phyloP scores from a whole-genome alignment of 2,329 filamentous ascomycete species.

The Lachnum nothofagi region DNA sequence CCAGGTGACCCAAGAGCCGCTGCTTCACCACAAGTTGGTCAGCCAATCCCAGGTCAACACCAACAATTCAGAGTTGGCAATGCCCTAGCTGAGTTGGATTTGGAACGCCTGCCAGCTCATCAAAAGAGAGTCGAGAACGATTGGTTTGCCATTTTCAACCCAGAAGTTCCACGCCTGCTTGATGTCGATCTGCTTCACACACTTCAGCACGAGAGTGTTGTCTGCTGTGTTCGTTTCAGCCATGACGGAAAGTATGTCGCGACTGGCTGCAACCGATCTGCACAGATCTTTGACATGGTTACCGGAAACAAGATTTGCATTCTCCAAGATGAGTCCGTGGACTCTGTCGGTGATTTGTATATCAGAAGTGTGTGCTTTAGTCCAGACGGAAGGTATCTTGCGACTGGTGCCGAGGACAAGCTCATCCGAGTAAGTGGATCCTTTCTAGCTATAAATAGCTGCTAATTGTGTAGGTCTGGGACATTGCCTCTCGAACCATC shows the following conservation, averaged over 20 bases:
- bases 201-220: constrained; percentile 87
- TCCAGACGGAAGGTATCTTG: constrained; percentile 87
- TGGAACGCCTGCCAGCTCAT: constrained; percentile 76
- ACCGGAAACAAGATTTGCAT: constrained; percentile 84
- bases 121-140: constrained; percentile 85
- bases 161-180: constrained; percentile 77
- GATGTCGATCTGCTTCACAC: constrained; percentile 95
- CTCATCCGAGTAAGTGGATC: constrained; percentile 78
- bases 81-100: constrained; percentile 78
- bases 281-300: constrained; percentile 95
- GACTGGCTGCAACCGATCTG: constrained; percentile 95
- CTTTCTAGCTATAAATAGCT: too few species aligned
- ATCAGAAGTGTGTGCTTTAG: constrained; percentile 99
- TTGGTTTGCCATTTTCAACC: constrained; percentile 98
- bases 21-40: constrained; percentile 78
- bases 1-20: constrained; percentile 64
- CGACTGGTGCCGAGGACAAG: constrained; percentile 96
- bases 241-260: constrained; percentile 92
- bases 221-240: constrained; percentile 97
- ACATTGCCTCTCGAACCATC: constrained; percentile 77
- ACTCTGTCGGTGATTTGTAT: constrained; percentile 87
- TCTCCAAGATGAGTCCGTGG: constrained; percentile 81
- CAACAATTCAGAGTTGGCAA: constrained; percentile 53
- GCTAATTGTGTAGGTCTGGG: too few species aligned
- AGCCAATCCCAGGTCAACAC: constrained; percentile 68